A percentile compares a stretch with the other conserved stretches of the same genome.
Evolutionary conservation across 805 yeast species (phyloP).

Genomic region (Candida silvicultrix): DNA sequence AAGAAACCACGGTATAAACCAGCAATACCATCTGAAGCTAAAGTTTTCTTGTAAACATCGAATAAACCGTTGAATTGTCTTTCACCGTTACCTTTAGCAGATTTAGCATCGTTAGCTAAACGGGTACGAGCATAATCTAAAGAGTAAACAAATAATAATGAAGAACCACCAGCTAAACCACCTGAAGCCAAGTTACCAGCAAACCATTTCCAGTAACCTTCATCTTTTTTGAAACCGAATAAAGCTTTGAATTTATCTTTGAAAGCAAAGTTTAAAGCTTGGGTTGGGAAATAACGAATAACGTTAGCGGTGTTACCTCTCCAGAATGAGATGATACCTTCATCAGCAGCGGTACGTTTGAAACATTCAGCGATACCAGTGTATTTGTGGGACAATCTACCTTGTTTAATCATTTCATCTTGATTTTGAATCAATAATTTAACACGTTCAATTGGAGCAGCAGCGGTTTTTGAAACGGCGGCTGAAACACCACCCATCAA

Average conservation of each 20-base stretch:
- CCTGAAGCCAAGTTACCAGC: constrained; percentile 98
- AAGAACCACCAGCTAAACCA: constrained; percentile 98
- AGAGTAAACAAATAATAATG: constrained; percentile 89
- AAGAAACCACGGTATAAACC: constrained; percentile 99
- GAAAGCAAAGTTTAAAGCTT: constrained; percentile 97
- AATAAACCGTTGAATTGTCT: constrained; percentile 96
- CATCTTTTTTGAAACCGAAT: constrained; percentile 97
- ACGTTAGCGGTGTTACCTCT: constrained; percentile 99
- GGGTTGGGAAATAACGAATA: constrained; percentile 99
- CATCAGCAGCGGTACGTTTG: constrained; percentile 89
- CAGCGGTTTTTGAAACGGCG: constrained; percentile 97
- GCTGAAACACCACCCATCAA: constrained; percentile 99
- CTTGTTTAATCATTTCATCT: constrained; percentile 97
- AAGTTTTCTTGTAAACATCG: constrained; percentile 94
- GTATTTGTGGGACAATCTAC: constrained; percentile 83
- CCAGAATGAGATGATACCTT: constrained; percentile 94
- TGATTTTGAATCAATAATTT: constrained; percentile 95
- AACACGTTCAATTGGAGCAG: constrained; percentile 97
- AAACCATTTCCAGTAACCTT: constrained; percentile 88
- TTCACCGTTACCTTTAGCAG: constrained; percentile 77
- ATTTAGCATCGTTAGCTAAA: constrained; percentile 97
- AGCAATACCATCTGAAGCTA: constrained; percentile 93
- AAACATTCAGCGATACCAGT: constrained; percentile 91
- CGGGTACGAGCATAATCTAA: constrained; percentile 98
- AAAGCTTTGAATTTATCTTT: constrained; percentile 93